A percentile compares a stretch with the other conserved stretches of the same genome.
Evolutionary conservation across 768 basidiomycete species (phyloP).

Genomic region (Hortiboletus flavorubellus): DNA sequence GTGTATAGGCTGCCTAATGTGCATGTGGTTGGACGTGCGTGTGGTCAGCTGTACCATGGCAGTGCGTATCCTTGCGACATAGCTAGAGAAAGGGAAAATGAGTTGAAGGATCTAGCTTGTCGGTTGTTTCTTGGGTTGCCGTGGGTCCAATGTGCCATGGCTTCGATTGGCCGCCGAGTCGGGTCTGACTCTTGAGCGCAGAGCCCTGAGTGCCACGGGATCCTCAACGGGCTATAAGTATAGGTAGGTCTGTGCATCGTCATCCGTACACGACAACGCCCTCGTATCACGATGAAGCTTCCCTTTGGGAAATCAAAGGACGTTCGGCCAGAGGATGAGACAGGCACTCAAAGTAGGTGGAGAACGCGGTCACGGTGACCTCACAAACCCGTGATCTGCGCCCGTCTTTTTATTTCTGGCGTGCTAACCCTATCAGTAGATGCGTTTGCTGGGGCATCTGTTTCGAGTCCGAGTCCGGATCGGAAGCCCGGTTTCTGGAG

Average conservation of each 20-base stretch:
- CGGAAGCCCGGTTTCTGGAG: conserved; percentile 25
- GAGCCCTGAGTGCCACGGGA: background rate
- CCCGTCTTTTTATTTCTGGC: background rate
- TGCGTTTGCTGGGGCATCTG: background rate
- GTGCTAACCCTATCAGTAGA: conserved; percentile 10
- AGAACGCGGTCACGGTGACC: background rate
- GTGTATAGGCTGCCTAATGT: too few relatives aligned
- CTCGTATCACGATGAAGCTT: conserved; percentile 8
- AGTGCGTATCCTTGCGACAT: background rate
- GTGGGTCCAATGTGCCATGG: too few relatives aligned
- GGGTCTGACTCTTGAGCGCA: background rate
- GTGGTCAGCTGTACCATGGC: too few relatives aligned
- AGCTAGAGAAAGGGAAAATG: background rate
- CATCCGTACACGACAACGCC: background rate
- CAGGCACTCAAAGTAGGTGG: conserved; percentile 4
- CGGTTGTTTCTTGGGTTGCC: background rate
- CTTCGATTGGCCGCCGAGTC: background rate
- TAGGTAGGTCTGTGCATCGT: background rate
- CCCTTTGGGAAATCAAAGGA: conserved; percentile 6
- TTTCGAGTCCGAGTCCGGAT: background rate
- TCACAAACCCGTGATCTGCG: background rate
- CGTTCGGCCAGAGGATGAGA: background rate
- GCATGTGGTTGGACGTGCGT: background rate
- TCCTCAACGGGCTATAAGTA: background rate
- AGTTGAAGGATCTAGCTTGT: background rate